These are phyloP conservation scores for Penstemon barbatus DNA, from an alignment of 257 asterid genomes.

Conservation along the genomic window DNA sequence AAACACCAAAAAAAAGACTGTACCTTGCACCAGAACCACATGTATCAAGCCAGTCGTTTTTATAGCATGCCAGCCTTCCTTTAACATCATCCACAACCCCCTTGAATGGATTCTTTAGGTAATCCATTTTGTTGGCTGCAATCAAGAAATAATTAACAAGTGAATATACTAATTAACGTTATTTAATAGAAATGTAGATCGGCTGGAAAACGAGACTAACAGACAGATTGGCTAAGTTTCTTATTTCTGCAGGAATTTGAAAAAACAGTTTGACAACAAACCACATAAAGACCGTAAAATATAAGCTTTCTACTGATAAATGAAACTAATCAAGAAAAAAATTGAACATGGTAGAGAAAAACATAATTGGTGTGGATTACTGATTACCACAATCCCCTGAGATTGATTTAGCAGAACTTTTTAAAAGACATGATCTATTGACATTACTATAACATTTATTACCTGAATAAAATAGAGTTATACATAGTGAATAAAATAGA, in stretches of 20 bases:
- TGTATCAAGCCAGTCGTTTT: conserved; percentile 52
- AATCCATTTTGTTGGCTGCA: conserved; percentile 37
- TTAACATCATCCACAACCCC: conserved; percentile 47
- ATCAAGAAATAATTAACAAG: neutral
- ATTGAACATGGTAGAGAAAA: neutral
- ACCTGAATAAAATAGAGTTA: neutral
- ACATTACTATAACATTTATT: neutral
- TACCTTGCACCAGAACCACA: conserved; percentile 54
- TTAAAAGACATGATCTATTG: neutral
- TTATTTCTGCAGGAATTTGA: neutral
- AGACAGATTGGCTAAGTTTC: too few species aligned
- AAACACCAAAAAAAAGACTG: neutral
- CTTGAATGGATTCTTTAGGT: conserved; percentile 41
- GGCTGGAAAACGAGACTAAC: neutral
- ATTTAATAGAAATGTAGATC: neutral
- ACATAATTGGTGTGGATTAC: neutral
- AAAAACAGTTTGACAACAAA: neutral
- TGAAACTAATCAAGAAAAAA: neutral
- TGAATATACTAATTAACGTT: neutral
- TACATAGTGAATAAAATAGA: neutral
- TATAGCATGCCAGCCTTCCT: conserved; percentile 59
- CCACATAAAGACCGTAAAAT: neutral
- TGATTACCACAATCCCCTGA: neutral
- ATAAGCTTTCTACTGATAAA: neutral
- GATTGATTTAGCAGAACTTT: neutral